These are phyloP conservation scores for Penicillium verrucosum DNA, from an alignment of 2,329 filamentous ascomycete species.

Conservation along the genomic window DNA sequence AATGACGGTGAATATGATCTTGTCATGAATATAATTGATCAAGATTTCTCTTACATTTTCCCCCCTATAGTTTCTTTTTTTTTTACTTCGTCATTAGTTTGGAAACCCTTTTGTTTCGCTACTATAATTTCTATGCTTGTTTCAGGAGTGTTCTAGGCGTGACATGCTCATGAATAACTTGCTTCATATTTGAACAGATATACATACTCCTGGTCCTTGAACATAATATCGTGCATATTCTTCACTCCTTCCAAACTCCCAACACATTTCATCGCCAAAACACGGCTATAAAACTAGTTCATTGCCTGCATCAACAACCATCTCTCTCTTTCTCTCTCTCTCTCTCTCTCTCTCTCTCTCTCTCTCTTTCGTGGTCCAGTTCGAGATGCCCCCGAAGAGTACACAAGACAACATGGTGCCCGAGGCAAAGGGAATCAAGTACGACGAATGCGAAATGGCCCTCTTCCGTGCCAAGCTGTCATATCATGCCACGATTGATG, in stretches of 20 bases:
- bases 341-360: background rate
- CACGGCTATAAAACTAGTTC: background rate
- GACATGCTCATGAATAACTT: background rate
- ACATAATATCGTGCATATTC: background rate
- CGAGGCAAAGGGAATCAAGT: conserved; percentile 34
- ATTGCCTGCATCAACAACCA: background rate
- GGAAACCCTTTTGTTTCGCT: conserved; percentile 1
- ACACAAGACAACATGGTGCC: conserved; percentile 26
- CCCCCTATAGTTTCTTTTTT: background rate
- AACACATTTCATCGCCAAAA: background rate
- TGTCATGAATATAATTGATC: conserved; percentile 17
- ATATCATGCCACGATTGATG: conserved; percentile 36
- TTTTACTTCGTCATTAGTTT: conserved; percentile 3
- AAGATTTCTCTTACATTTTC: background rate
- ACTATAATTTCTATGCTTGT: conserved; percentile 2
- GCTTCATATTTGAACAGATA: background rate
- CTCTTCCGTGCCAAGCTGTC: conserved; percentile 37
- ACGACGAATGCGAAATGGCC: conserved; percentile 39
- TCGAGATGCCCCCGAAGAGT: conserved; percentile 25
- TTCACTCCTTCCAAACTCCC: background rate
- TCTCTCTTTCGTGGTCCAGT: background rate
- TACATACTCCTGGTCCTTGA: background rate
- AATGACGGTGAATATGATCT: conserved; percentile 6
- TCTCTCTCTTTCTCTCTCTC: background rate
- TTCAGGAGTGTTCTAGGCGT: background rate